These are phyloP conservation scores for Trichoderma sp. DNA, from an alignment of 2,329 filamentous ascomycete genomes.

Conservation along the genomic window DNA sequence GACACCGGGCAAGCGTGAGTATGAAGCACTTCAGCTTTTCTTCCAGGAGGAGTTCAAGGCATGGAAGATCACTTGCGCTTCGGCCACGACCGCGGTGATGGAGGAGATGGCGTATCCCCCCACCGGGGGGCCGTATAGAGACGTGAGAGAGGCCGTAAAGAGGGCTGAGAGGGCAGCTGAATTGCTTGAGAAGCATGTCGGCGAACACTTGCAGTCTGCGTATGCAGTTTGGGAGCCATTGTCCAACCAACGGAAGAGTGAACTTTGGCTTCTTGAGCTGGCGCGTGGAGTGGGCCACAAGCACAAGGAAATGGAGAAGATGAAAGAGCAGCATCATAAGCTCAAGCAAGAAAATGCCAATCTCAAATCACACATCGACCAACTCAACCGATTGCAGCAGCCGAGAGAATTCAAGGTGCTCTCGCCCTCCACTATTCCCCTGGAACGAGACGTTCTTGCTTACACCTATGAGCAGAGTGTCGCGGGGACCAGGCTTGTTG, in stretches of 20 bases:
- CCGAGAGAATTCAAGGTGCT: constrained; percentile 56
- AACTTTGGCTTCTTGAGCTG: constrained; percentile 61
- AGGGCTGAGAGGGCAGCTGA: constrained; percentile 52
- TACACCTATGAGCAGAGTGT: constrained; percentile 46
- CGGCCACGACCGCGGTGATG: constrained; percentile 46
- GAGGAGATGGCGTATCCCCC: constrained; percentile 54
- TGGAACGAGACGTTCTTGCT: constrained; percentile 48
- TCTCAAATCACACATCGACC: constrained; percentile 56
- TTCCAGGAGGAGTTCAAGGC: constrained; percentile 65
- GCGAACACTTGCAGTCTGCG: constrained; percentile 72
- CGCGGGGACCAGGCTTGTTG: constrained; percentile 40
- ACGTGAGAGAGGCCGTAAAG: constrained; percentile 46
- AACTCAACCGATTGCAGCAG: constrained; percentile 56
- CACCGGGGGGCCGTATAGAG: constrained; percentile 36
- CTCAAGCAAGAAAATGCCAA: constrained; percentile 56
- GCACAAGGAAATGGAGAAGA: constrained; percentile 51
- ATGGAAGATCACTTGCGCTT: constrained; percentile 56
- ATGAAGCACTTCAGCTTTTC: constrained; percentile 64
- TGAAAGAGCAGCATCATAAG: constrained; percentile 49
- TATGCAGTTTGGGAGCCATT: constrained; percentile 74
- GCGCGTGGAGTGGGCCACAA: constrained; percentile 57
- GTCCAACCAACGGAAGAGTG: constrained; percentile 51
- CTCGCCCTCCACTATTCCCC: constrained; percentile 49
- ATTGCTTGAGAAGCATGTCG: constrained; percentile 64
- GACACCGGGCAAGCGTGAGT: constrained; percentile 70